phyloP scores from a whole-genome alignment of 495 filamentous ascomycete species.

The Daldinia decipiens region DNA sequence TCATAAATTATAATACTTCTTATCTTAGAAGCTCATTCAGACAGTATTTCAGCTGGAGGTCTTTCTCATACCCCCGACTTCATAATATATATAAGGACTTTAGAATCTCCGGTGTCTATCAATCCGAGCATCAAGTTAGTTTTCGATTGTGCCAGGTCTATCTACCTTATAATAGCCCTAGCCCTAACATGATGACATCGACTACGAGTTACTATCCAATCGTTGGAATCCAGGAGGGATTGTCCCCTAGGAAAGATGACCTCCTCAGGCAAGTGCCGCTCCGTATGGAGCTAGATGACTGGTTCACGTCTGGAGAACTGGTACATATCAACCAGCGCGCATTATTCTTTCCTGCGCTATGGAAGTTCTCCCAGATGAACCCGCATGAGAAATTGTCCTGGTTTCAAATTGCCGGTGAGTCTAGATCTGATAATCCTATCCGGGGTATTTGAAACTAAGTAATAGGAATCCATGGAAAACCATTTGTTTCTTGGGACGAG shows the following conservation, averaged over 20 bases:
- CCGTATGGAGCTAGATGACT: neutral
- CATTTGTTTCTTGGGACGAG: neutral
- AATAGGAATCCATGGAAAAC: neutral
- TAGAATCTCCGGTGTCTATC: neutral
- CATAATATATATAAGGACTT: neutral
- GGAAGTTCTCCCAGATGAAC: neutral
- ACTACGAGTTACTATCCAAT: neutral
- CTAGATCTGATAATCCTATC: neutral
- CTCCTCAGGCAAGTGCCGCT: neutral
- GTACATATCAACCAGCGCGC: neutral
- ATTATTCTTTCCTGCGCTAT: neutral
- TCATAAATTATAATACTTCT: neutral
- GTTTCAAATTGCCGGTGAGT: constrained; percentile 1
- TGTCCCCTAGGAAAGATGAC: neutral
- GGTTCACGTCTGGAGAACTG: neutral
- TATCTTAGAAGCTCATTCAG: neutral
- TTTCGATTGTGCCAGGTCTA: neutral
- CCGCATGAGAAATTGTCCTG: neutral
- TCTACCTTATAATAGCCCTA: neutral
- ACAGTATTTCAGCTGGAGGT: neutral
- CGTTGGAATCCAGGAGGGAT: neutral
- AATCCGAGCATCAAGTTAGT: neutral
- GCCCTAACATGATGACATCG: neutral
- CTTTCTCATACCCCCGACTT: neutral
- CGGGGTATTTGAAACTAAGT: neutral